A percentile compares a stretch with the other conserved stretches of the same genome.
phyloP scores from a whole-genome alignment of 2,329 filamentous ascomycete genomes.

The Calonectria fujianensis region DNA sequence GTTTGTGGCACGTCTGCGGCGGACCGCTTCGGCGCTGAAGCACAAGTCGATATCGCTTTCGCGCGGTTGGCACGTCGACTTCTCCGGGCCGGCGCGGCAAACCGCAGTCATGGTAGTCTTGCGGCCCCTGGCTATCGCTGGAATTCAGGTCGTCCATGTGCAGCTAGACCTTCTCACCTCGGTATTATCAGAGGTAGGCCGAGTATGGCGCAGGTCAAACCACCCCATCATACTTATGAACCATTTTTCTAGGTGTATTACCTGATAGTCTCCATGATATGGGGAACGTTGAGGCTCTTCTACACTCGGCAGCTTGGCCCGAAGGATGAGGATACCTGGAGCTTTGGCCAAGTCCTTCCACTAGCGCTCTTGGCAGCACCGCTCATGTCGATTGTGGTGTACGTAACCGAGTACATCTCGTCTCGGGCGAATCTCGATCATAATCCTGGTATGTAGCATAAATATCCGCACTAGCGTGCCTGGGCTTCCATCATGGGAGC shows the following conservation, averaged over 20 bases:
- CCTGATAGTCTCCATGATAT: neutral
- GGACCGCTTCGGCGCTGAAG: neutral
- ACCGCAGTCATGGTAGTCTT: neutral
- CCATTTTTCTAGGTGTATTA: neutral
- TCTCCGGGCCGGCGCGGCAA: neutral
- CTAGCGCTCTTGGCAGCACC: constrained; percentile 11
- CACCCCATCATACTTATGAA: neutral
- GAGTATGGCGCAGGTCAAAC: no score
- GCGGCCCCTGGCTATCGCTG: neutral
- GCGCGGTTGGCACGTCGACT: neutral
- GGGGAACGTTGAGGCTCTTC: constrained; percentile 8
- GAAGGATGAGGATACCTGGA: neutral
- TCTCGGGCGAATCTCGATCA: neutral
- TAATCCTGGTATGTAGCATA: neutral
- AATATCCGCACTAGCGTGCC: neutral
- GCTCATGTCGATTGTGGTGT: neutral
- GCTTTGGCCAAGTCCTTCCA: constrained; percentile 13
- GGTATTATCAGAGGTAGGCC: constrained; percentile 10
- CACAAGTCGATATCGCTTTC: neutral
- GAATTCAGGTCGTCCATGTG: neutral
- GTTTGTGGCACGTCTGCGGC: neutral
- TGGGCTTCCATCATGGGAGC: neutral
- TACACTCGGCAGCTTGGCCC: neutral
- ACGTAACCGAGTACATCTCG: neutral
- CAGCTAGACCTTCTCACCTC: constrained; percentile 14